Evolutionary conservation across 331 rosid species (phyloP).

Genomic region (Arachis monticola): DNA sequence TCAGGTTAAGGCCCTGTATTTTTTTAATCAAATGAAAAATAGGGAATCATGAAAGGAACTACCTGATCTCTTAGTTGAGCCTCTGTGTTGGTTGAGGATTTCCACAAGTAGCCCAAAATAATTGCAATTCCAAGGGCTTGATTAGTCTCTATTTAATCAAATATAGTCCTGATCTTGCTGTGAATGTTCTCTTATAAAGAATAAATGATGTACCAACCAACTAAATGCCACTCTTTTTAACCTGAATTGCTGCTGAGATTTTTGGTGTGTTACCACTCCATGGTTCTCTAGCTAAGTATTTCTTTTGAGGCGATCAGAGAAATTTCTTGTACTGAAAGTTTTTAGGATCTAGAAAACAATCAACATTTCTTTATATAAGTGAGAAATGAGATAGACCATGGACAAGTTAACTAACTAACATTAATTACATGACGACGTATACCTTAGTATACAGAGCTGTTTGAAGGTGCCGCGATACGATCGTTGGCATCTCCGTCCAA

Average conservation of each 20-base stretch:
- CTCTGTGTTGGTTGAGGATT: conserved; percentile 76
- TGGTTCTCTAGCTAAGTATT: conserved; percentile 73
- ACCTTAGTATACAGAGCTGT: conserved; percentile 65
- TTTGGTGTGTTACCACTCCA: conserved; percentile 54
- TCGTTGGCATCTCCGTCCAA: no score
- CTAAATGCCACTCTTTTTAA: conserved; percentile 76
- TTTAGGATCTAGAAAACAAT: conserved; percentile 60
- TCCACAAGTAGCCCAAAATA: conserved; percentile 88
- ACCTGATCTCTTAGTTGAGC: conserved; percentile 89
- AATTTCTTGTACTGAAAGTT: conserved; percentile 59
- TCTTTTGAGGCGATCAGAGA: conserved; percentile 72
- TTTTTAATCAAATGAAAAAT: no score
- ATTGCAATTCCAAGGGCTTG: conserved; percentile 86
- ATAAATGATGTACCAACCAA: conserved; percentile 80
- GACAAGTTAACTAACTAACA: background rate
- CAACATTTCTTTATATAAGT: conserved; percentile 29
- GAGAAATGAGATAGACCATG: conserved; percentile 15
- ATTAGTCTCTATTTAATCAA: conserved; percentile 75
- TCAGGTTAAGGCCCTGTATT: no score
- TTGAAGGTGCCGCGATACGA: no score
- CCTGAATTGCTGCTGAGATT: conserved; percentile 74
- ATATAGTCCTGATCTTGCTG: conserved; percentile 80
- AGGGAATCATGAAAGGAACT: background rate
- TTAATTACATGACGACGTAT: conserved; percentile 42
- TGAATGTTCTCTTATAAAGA: conserved; percentile 72